Base-by-base conservation (phyloP, 352 stramenopile species). In the Pythium pyrilobum region DNA sequence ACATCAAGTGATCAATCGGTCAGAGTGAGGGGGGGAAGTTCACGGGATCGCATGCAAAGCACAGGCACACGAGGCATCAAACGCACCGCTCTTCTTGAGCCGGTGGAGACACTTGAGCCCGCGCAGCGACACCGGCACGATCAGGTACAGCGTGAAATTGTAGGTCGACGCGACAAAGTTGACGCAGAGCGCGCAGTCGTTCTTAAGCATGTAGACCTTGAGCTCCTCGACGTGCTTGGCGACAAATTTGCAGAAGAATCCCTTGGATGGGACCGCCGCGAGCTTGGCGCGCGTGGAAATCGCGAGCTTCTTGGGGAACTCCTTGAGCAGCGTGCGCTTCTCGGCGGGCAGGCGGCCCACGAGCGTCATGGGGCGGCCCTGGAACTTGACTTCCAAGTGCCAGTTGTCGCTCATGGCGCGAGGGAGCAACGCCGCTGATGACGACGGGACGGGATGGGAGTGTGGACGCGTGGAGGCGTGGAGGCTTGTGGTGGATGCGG, bases 241-340 rank as follows among this genome's bases (percentile, higher is more conserved):
- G 29, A 89, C 79, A 63, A 94, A 94, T 68, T 94, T 94, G 66
- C 83, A 94, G 62, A 94, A 94, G 56, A 94, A 91, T 7, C 83
- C 82, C 47, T 89, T 90, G 29, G 77, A 81, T n/a, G 83, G 83
- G 52, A 94, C 87, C 25, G 83, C 81, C 5, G 73, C 56, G 38
- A 91, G 66, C 59, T 92, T 94, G 43, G 76, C 81, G 53, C 86
- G 86, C 9, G 79, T 94, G 27, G 69, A 66, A n/a, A 94, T 71
- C 6, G 66, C 75, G 37, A 94, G 69, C 24, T 82, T 82, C n/a
- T 66, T 72, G 10, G 83, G 83, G 48, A 94, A 91, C 43, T 94
- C 83, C 31, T 74, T 67, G 34, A 92, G 58, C 32, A 91, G 66
- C 58, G 66, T 71, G 50, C 83, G 83, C 58, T 94, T 94, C 67